A percentile compares a stretch with the other conserved stretches of the same genome.
These are phyloP conservation scores for Vicia sativa DNA, from an alignment of 306 rosid species.

Conservation along the genomic window DNA sequence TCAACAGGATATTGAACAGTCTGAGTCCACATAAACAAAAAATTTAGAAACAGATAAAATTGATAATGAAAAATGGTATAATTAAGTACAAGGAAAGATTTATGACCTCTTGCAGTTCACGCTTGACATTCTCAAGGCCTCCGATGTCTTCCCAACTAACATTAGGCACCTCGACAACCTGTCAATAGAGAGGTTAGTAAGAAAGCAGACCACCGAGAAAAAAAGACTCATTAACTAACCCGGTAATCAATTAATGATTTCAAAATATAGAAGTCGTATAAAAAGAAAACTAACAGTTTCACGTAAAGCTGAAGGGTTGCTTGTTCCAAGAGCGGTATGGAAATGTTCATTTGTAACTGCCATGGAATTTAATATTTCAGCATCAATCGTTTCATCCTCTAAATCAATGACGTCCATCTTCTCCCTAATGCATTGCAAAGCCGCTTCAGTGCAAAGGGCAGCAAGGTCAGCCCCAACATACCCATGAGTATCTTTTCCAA, in stretches of 20 bases:
- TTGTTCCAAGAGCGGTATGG: constrained; percentile 71
- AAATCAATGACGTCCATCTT: constrained; percentile 72
- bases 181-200: constrained; percentile 25
- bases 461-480: constrained; percentile 80
- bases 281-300: constrained; percentile 56
- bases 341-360: constrained; percentile 71
- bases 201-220: constrained; percentile 2
- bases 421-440: constrained; percentile 73
- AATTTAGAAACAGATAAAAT: constrained; percentile 3
- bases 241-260: too few species aligned
- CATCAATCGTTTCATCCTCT: constrained; percentile 74
- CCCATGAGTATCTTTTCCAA: constrained; percentile 64
- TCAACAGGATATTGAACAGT: constrained; percentile 69
- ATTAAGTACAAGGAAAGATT: constrained; percentile 13
- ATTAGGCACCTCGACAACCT: constrained; percentile 68
- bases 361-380: constrained; percentile 63
- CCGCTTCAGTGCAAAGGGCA: constrained; percentile 78
- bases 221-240: background rate
- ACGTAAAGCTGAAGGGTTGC: constrained; percentile 75
- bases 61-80: constrained; percentile 1
- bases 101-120: constrained; percentile 61
- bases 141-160: constrained; percentile 63
- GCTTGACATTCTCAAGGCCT: constrained; percentile 67
- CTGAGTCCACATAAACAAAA: constrained; percentile 38
- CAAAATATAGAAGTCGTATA: too few species aligned